These are phyloP conservation scores for Tulasnella sp. DNA, from an alignment of 768 basidiomycete genomes.

Conservation along the genomic window DNA sequence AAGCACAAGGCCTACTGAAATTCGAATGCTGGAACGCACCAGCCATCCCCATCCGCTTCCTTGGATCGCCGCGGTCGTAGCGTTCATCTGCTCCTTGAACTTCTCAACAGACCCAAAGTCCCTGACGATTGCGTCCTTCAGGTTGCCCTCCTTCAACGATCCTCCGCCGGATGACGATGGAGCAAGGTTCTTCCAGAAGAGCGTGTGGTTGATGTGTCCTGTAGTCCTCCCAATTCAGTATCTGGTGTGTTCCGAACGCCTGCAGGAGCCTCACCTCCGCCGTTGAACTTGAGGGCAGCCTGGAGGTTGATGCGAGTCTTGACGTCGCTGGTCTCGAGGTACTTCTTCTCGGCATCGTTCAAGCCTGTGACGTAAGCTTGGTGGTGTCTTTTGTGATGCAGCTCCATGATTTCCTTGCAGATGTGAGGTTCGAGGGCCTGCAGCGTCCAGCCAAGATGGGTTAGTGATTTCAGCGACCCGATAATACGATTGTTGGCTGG, in stretches of 20 bases:
- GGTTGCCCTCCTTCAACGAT: slow-evolving; percentile 55
- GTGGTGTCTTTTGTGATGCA: slow-evolving; percentile 80
- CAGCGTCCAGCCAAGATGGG: background rate
- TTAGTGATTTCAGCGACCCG: background rate
- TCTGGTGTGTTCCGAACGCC: background rate
- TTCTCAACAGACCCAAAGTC: slow-evolving; percentile 85
- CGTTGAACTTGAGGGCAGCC: slow-evolving; percentile 92
- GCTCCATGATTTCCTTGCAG: slow-evolving; percentile 85
- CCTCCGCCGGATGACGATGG: slow-evolving; percentile 64
- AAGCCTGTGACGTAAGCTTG: slow-evolving; percentile 92
- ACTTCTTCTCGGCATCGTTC: slow-evolving; percentile 87
- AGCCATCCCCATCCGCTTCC: slow-evolving; percentile 99
- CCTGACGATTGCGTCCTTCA: slow-evolving; percentile 69
- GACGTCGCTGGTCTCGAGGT: slow-evolving; percentile 53
- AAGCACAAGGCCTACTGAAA: background rate
- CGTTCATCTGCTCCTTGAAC: slow-evolving; percentile 82
- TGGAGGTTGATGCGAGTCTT: slow-evolving; percentile 81
- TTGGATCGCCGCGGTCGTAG: slow-evolving; percentile 86
- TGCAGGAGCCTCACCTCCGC: slow-evolving; percentile 57
- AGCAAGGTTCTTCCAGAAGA: slow-evolving; percentile 98
- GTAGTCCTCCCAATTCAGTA: background rate
- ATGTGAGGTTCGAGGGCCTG: slow-evolving; percentile 91
- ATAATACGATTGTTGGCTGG: background rate
- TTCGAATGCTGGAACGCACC: slow-evolving; percentile 42
- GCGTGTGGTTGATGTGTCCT: slow-evolving; percentile 92